Evolutionary conservation across 2,329 filamentous ascomycete species (phyloP).

Genomic region (Cryphonectria radicalis): DNA sequence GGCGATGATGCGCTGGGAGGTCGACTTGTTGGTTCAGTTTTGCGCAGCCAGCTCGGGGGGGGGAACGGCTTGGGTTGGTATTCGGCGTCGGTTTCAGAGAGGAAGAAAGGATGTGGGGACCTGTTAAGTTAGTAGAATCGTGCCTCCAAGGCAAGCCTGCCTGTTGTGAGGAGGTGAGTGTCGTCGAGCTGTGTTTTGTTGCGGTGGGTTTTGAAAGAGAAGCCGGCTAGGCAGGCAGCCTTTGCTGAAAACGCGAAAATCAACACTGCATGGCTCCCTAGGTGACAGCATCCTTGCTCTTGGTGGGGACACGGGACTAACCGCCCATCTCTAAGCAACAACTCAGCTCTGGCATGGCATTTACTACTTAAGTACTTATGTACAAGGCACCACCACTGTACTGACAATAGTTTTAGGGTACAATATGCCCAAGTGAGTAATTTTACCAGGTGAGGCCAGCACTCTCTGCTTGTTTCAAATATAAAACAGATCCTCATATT

Average conservation of each 20-base stretch:
- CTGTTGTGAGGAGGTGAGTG: conserved; percentile 16
- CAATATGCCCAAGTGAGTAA: not conserved
- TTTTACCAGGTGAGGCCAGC: not conserved
- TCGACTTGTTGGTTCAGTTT: not conserved
- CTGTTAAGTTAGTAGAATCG: conserved; percentile 20
- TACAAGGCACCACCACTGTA: not conserved
- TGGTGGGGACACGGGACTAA: conserved; percentile 19
- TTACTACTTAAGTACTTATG: too few relatives aligned
- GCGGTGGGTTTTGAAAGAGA: conserved; percentile 4
- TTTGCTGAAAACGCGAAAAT: conserved; percentile 17
- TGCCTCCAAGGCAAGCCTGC: conserved; percentile 21
- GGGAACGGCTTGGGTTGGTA: not conserved
- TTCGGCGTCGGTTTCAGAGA: not conserved
- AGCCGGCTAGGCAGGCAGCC: conserved; percentile 3
- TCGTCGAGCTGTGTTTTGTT: conserved; percentile 2
- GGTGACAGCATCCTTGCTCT: conserved; percentile 24
- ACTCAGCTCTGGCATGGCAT: not conserved
- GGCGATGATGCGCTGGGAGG: not conserved
- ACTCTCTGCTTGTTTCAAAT: not conserved
- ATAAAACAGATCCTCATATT: not conserved
- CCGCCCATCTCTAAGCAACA: conserved; percentile 10
- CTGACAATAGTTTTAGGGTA: not conserved
- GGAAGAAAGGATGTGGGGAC: not conserved
- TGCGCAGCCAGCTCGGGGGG: not conserved
- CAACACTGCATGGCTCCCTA: conserved; percentile 26